Evolutionary conservation across 192 early-diverging fungal species (phyloP), one percentile per base, ranked within the genome.

Genomic region (Coemansia sp.): DNA sequence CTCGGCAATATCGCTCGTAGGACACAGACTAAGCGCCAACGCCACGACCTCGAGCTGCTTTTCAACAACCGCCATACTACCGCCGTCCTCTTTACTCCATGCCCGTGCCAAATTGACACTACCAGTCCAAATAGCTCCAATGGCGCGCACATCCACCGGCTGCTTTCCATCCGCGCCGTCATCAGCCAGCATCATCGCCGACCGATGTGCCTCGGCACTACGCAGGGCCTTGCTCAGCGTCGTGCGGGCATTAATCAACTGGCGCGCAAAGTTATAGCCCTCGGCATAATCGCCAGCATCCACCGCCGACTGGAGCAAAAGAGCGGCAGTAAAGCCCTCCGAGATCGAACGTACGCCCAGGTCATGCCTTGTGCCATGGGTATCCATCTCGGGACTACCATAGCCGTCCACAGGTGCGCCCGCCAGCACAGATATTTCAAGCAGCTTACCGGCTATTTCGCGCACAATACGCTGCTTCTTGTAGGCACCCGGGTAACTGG

Each of bases 11-110:
- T 74, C 66, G 40, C 49, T 41, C 5, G 68, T 60, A 18, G 77
- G 77, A 29, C 77, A 79, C 65, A 79, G 41, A 27, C 77, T 61
- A 33, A 79, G 72, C 8, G 77, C 77, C 63, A 79, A 18, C 20
- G 77, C 66, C 57, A 70, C 55, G 2, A 69, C 77, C 24, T 69
- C 71, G 24, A 66, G 64, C 31, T 69, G 66, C 41, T 74, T 71
- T 3, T 39, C 46, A 6, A 41, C 20, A 16, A 10, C 64, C 3
- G 44, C 15, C 7, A 27, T 5, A 49, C 33, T 34, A n/a, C 6
- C 18, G 27, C 9, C 53, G 2, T 1, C 9, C 13, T 11, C 53
- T 40, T 58, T 27, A 60, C 40, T 53, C 36, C 34, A 43, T 27
- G 24, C 46, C 38, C 65, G 20, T 18, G 67, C 73, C 31, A 78